Base-by-base conservation (phyloP, 2,329 filamentous ascomycete genomes). In the Epichloe festucae region DNA sequence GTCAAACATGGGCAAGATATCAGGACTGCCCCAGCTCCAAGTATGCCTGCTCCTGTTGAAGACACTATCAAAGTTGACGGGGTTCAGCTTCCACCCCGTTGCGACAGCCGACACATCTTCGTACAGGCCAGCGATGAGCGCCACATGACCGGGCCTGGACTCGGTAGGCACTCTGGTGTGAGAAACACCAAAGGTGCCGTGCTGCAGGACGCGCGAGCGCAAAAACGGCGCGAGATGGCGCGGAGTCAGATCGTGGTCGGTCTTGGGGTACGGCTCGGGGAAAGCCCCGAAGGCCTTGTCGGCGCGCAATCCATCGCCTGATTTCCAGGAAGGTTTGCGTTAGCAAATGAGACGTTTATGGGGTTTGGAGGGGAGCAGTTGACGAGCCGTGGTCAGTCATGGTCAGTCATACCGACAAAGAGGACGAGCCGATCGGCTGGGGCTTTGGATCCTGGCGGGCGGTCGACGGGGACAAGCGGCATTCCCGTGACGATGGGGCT, bases 1-100 rank as follows among this genome's bases (percentile, higher is more conserved):
- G 64, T 94, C 83, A 65, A 98, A 98, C 93, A 98, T 98, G 51
- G 87, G 87, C 58, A 98, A 70, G 61, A 98, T 98, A 68, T 98
- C 93, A 1, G 93, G 93, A 63, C 90, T 96, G 2, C 93, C 93
- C 93, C 93, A 98, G 67, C 90, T 95, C 93, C 93, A 98, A 7
- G 94, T 98, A 70, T 98, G 94, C 45, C 85, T 77, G 64, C 91
- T 97, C 56, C 88, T 82, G 66, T 98, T 98, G 78, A 98, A 98
- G 12, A 98, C 89, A 62, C 91, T 97, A 71, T 98, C 93, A 63
- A 98, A 98, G 64, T 97, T 87, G 63, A 98, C 93, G 0, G 93
- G 93, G 65, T 98, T 98, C 59, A 96, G 73, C 70, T 98, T 97
- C 93, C 93, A 98, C 15, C 93, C 93, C 1, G 94, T 98, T 31